Conservation (phyloP, 208 protist species). For the Blechomonas ayalai region DNA sequence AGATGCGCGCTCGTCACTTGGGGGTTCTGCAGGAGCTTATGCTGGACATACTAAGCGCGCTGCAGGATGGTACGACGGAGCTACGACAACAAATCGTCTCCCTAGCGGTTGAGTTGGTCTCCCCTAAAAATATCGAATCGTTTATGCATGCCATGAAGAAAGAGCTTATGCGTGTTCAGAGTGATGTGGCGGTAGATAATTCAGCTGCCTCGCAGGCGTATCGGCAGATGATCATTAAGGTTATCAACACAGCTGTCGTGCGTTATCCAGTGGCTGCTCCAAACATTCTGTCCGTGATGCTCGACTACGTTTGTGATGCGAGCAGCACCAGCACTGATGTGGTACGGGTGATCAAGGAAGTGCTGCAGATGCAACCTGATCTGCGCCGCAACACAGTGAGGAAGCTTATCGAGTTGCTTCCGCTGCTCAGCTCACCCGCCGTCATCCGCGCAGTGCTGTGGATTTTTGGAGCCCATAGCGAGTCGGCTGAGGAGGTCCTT, state of each 20-base stretch:
- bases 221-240: conserved; percentile 85
- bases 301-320: conserved; percentile 93
- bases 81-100: conserved; percentile 93
- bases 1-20: conserved; percentile 77
- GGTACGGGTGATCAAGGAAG: conserved; percentile 92
- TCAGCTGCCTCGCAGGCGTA: conserved; percentile 17
- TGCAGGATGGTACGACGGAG: conserved; percentile 88
- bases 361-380: conserved; percentile 85
- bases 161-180: conserved; percentile 72
- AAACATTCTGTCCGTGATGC: conserved; percentile 84
- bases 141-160: conserved; percentile 94
- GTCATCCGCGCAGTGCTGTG: conserved; percentile 86
- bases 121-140: conserved; percentile 87
- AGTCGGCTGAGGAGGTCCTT: conserved; percentile 55
- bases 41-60: conserved; percentile 93
- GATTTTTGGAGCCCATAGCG: conserved; percentile 91
- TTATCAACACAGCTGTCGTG: conserved; percentile 89
- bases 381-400: conserved; percentile 62
- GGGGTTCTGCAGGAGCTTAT: conserved; percentile 91
- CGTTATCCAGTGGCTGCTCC: conserved; percentile 83
- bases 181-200: conserved; percentile 26
- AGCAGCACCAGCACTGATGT: conserved; percentile 80
- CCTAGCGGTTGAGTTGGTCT: conserved; percentile 91
- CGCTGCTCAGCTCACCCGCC: conserved; percentile 36
- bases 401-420: conserved; percentile 57